These are phyloP conservation scores for Pleomassaria siparia DNA, from an alignment of 2,329 filamentous ascomycete genomes.

Conservation along the genomic window DNA sequence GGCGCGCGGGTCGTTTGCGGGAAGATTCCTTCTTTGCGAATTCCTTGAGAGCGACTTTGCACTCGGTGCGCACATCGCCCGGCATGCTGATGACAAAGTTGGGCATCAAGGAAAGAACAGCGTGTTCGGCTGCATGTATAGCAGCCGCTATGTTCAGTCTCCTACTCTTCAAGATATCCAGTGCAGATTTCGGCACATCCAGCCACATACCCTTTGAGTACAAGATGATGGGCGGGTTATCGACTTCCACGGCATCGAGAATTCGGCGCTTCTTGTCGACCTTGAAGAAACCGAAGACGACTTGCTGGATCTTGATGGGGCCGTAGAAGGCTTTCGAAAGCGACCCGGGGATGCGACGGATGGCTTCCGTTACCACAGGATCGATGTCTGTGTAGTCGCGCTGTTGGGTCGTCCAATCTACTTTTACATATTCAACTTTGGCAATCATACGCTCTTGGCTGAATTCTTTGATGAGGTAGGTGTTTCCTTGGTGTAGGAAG, in stretches of 20 bases:
- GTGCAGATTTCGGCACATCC: conserved; percentile 76
- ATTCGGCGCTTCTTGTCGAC: conserved; percentile 83
- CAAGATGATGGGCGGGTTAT: conserved; percentile 87
- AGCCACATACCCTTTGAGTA: conserved; percentile 93
- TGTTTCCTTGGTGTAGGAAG: conserved; percentile 93
- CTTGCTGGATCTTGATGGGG: conserved; percentile 78
- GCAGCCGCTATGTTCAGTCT: conserved; percentile 81
- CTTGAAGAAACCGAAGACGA: conserved; percentile 97
- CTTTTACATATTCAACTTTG: conserved; percentile 82
- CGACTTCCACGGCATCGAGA: conserved; percentile 87
- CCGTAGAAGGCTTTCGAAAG: conserved; percentile 79
- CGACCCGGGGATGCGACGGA: conserved; percentile 68
- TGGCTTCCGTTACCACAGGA: conserved; percentile 86
- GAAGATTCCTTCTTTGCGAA: conserved; percentile 69
- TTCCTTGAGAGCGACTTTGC: conserved; percentile 86
- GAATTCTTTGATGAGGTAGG: conserved; percentile 89
- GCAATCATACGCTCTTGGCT: conserved; percentile 78
- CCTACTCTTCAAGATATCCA: conserved; percentile 74
- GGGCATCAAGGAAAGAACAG: conserved; percentile 81
- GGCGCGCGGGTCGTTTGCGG: conserved; percentile 79
- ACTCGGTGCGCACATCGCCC: conserved; percentile 91
- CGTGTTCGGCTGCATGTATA: conserved; percentile 94
- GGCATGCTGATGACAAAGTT: conserved; percentile 89
- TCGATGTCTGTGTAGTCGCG: conserved; percentile 94
- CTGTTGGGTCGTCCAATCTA: conserved; percentile 93